Evolutionary conservation across 352 stramenopile genomes (phyloP).

Genomic region (Pythium chondricola): DNA sequence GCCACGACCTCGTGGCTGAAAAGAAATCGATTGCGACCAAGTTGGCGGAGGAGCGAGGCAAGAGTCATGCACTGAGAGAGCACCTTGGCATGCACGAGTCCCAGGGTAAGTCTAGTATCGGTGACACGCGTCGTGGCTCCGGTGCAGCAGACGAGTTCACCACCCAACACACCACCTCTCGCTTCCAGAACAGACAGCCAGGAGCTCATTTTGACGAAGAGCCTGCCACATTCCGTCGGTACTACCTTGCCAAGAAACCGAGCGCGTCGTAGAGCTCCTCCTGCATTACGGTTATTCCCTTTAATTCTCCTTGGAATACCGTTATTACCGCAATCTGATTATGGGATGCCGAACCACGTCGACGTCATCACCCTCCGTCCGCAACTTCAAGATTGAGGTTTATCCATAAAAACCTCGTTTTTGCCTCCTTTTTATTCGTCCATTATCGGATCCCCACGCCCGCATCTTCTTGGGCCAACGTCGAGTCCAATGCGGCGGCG

Average conservation of each 20-base stretch:
- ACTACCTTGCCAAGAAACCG: slow-evolving; percentile 19
- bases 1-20: slow-evolving; percentile 19
- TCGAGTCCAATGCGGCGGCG: neutral
- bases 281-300: neutral
- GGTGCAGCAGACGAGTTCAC: too few relatives aligned
- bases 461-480: neutral
- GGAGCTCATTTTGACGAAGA: neutral
- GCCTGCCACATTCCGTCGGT: slow-evolving; percentile 18
- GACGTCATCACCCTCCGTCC: slow-evolving; percentile 15
- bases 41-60: slow-evolving; percentile 18
- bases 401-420: slow-evolving; percentile 14
- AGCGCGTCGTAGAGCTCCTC: too few relatives aligned
- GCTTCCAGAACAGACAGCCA: neutral
- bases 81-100: slow-evolving; percentile 17
- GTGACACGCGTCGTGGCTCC: too few relatives aligned
- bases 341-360: slow-evolving; percentile 8
- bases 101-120: neutral
- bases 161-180: neutral
- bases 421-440: slow-evolving; percentile 8
- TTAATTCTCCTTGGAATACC: neutral
- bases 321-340: slow-evolving; percentile 3
- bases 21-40: slow-evolving; percentile 17
- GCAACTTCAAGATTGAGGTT: slow-evolving; percentile 27
- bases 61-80: slow-evolving; percentile 19
- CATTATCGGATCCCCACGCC: slow-evolving; percentile 2